Evolutionary conservation across 2,329 filamentous ascomycete genomes (phyloP), one percentile per base, ranked within the genome.

Genomic region (Cercospora sp.): DNA sequence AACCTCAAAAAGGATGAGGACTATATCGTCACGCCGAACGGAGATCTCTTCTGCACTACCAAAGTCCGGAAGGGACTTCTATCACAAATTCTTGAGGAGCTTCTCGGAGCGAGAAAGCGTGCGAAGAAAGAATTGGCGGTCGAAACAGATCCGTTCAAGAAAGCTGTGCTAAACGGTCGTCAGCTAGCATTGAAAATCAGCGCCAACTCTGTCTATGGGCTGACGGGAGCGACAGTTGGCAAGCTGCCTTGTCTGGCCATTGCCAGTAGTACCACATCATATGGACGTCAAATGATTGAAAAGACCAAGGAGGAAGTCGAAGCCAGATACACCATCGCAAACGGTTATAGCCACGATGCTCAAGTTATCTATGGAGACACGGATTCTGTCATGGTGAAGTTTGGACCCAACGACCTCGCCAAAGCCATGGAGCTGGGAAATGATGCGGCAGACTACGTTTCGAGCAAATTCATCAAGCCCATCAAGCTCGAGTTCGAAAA

Each of bases 401-500:
- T 99, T 73, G 95, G 95, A 53, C 94, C 93, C 9, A 90, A 89
- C 51, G 93, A 97, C 71, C 84, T 99, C 18, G 86, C 87, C 5
- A 92, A 95, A 72, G 91, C 93, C 23, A 99, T 99, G 95, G 93
- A 91, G 76, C 84, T 99, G 26, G 95, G 95, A n/a, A 87, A 97
- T 77, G 94, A 99, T 79, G 95, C 95, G 10, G 91, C 95, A 0
- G 85, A 90, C 20, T 96, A 85, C 74, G 95, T 99, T 48, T 97
- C 95, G 4, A 87, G 87, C 57, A 97, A 97, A 79, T 99, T 99
- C 78, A 84, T 94, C 79, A 96, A 95, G 77, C 95, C 95, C 3
- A 99, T 99, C 85, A 99, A 98, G 82, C 87, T 99, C 33, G 95
- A 99, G 80, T 99, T 99, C 81, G 95, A 99, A 80, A 99, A 99